These are phyloP conservation scores for Pythium sukuiense DNA, from an alignment of 352 stramenopile genomes.

Conservation along the genomic window DNA sequence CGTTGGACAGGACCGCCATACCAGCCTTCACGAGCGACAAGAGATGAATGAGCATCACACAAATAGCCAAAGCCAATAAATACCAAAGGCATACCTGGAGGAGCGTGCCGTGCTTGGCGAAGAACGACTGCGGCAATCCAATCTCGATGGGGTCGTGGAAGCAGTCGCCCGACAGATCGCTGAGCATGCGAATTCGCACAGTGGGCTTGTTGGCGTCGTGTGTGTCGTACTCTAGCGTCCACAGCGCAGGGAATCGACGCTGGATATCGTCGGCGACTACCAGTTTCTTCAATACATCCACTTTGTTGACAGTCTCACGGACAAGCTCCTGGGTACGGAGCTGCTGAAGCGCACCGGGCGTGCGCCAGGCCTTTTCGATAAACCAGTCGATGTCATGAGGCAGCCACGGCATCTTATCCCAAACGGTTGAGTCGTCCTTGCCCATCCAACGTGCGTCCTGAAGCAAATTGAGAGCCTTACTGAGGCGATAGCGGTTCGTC, in stretches of 20 bases:
- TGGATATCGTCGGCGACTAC: conserved; percentile 11
- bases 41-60: not conserved
- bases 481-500: conserved; percentile 14
- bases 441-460: conserved; percentile 12
- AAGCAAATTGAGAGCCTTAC: not conserved
- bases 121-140: conserved; percentile 9
- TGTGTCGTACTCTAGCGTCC: conserved; percentile 28
- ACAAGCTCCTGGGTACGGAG: conserved; percentile 17
- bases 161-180: conserved; percentile 29
- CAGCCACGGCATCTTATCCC: conserved; percentile 17
- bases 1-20: conserved; percentile 20
- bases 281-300: conserved; percentile 24
- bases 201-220: not conserved
- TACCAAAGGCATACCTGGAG: conserved; percentile 22
- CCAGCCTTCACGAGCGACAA: conserved; percentile 16
- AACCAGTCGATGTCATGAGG: conserved; percentile 27
- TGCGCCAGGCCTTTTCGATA: conserved; percentile 26
- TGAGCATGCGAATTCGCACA: conserved; percentile 22
- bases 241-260: conserved; percentile 24
- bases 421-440: not conserved
- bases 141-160: conserved; percentile 31
- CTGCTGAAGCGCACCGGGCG: conserved; percentile 20
- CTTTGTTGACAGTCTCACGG: conserved; percentile 8
- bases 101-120: conserved; percentile 15
- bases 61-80: no score